Evolutionary conservation across 176 grass and related monocot genomes (phyloP).

Genomic region (Saccharum spontaneum): DNA sequence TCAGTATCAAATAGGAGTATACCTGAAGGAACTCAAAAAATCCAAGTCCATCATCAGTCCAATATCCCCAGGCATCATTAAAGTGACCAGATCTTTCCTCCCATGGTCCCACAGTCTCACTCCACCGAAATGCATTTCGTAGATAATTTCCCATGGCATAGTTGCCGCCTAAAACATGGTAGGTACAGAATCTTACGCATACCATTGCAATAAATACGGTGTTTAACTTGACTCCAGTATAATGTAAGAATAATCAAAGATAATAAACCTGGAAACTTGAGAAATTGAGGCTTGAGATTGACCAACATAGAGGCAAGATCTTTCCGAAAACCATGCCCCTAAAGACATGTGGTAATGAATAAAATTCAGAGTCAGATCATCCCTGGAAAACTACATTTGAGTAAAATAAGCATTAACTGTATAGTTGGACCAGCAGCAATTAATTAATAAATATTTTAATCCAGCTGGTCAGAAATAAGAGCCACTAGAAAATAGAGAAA

Average conservation of each 20-base stretch:
- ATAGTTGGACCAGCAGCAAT: not conserved
- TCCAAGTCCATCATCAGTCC: conserved; percentile 89
- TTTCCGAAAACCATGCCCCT: conserved; percentile 91
- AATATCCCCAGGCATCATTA: conserved; percentile 91
- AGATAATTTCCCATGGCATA: conserved; percentile 88
- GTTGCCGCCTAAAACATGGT: conserved; percentile 60
- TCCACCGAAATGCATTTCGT: conserved; percentile 87
- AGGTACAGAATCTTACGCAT: not conserved
- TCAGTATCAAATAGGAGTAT: not conserved
- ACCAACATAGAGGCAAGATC: conserved; percentile 84
- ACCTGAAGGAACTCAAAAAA: conserved; percentile 97
- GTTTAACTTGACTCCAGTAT: not conserved
- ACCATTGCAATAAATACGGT: not conserved
- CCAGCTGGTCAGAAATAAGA: not conserved
- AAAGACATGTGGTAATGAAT: not conserved
- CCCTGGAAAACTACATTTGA: not conserved
- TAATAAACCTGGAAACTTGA: conserved; percentile 87
- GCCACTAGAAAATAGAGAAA: not conserved
- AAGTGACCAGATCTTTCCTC: conserved; percentile 89
- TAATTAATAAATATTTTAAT: not conserved
- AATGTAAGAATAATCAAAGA: conserved; percentile 1
- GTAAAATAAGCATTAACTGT: not conserved
- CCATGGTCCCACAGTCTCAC: conserved; percentile 84
- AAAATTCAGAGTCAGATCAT: not conserved
- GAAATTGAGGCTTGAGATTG: conserved; percentile 74